phyloP scores from a whole-genome alignment of 306 rosid species.

The Delonix regia region DNA sequence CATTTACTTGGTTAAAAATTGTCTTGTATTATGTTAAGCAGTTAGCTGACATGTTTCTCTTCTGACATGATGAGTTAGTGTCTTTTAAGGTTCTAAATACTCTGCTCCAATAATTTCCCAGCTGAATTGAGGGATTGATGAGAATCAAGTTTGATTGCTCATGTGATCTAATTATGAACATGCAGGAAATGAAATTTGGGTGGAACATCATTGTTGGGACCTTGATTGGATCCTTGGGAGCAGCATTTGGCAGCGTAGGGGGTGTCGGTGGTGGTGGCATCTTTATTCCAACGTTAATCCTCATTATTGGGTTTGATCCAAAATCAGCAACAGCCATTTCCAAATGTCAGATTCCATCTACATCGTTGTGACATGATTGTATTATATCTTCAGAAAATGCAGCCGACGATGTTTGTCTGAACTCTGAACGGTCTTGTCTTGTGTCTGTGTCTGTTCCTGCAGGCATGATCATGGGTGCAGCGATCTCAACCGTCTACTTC shows the following conservation, averaged over 20 bases:
- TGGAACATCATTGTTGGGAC: slow-evolving; percentile 69
- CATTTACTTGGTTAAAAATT: background rate
- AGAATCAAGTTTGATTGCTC: background rate
- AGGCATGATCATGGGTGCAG: slow-evolving; percentile 79
- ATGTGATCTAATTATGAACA: background rate
- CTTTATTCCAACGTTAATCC: slow-evolving; percentile 84
- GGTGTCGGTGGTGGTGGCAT: slow-evolving; percentile 98
- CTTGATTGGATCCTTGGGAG: slow-evolving; percentile 76
- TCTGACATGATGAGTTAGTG: background rate
- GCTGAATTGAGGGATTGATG: background rate
- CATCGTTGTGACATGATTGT: background rate
- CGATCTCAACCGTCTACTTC: slow-evolving; percentile 58
- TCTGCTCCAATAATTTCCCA: background rate
- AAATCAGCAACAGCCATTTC: slow-evolving; percentile 88
- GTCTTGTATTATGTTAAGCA: background rate
- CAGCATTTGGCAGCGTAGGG: slow-evolving; percentile 88
- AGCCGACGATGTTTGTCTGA: background rate
- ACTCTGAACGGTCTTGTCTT: background rate
- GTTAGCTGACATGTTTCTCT: background rate
- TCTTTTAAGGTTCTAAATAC: background rate
- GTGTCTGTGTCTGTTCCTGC: slow-evolving; percentile 11
- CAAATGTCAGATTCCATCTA: slow-evolving; percentile 61
- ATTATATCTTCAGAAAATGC: no score
- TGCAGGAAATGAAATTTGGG: slow-evolving; percentile 74
- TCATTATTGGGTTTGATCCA: slow-evolving; percentile 84